Percentiles rank a stretch among this genome's conserved stretches.
phyloP scores from a whole-genome alignment of 495 filamentous ascomycete species.

The Trichocladium uniseriatum region DNA sequence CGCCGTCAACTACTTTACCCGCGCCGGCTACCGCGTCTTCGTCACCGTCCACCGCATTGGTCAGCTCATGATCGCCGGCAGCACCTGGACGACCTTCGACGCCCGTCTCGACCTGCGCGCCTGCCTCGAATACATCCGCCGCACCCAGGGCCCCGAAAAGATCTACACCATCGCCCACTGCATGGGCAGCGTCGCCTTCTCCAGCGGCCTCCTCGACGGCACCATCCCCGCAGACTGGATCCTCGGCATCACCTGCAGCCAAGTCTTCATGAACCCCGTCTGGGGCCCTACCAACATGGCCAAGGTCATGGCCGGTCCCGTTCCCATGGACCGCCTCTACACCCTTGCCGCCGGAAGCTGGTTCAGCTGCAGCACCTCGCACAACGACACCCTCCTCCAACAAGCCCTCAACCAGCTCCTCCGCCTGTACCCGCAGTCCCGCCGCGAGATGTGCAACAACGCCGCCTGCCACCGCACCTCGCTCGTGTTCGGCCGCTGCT shows the following conservation, averaged over 20 bases:
- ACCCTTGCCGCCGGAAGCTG: conserved; percentile 38
- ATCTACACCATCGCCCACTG: conserved; percentile 59
- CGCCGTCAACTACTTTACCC: conserved; percentile 55
- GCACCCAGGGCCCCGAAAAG: conserved; percentile 24
- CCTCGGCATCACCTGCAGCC: conserved; percentile 50
- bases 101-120: conserved; percentile 53
- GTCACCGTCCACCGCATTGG: conserved; percentile 54
- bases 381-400: conserved; percentile 43
- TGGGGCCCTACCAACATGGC: conserved; percentile 49
- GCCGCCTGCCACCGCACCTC: conserved; percentile 51
- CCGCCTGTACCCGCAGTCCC: conserved; percentile 49
- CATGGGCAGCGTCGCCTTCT: conserved; percentile 53
- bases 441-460: conserved; percentile 52
- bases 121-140: conserved; percentile 46
- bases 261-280: conserved; percentile 58
- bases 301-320: conserved; percentile 43
- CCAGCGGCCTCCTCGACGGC: conserved; percentile 54
- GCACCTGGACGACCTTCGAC: conserved; percentile 51
- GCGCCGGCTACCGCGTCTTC: conserved; percentile 50
- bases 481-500: conserved; percentile 55
- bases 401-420: conserved; percentile 46
- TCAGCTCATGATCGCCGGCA: conserved; percentile 42
- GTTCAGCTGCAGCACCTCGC: conserved; percentile 43
- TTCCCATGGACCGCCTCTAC: conserved; percentile 41
- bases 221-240: conserved; percentile 50